Conservation (phyloP, 106 monocot genomes). For the Acorus gramineus region DNA sequence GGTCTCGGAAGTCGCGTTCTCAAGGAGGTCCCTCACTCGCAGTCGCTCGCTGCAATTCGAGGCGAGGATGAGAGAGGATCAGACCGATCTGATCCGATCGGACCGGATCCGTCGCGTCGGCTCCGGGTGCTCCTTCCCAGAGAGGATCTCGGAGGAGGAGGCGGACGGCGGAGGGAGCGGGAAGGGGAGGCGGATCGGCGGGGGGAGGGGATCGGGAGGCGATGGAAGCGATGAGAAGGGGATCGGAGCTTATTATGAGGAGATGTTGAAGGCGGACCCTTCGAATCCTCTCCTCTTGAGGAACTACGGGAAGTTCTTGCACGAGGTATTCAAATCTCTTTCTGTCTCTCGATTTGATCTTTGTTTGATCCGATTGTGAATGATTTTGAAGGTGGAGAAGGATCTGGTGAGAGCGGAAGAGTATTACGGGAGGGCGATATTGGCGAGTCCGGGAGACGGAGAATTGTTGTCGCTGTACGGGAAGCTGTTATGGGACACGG, state of each 20-base stretch:
- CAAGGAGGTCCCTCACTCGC: no score
- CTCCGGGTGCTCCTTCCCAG: background rate
- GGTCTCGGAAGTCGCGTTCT: no score
- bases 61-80: no score
- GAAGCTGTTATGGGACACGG: conserved; percentile 16
- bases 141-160: background rate
- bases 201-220: background rate
- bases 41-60: no score
- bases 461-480: conserved; percentile 23
- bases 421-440: conserved; percentile 19
- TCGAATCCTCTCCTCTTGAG: conserved; percentile 1
- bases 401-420: conserved; percentile 16
- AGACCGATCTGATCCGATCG: no score
- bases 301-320: conserved; percentile 9
- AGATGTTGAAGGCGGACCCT: conserved; percentile 11
- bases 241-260: conserved; percentile 4
- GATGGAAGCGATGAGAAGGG: background rate
- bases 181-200: background rate
- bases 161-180: background rate
- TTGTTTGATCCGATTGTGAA: no score
- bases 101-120: background rate
- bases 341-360: no score
- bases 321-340: background rate
- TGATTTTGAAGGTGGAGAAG: conserved; percentile 5
- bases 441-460: conserved; percentile 16